phyloP scores from a whole-genome alignment of 2,329 filamentous ascomycete genomes.

The Pseudopithomyces maydicus region DNA sequence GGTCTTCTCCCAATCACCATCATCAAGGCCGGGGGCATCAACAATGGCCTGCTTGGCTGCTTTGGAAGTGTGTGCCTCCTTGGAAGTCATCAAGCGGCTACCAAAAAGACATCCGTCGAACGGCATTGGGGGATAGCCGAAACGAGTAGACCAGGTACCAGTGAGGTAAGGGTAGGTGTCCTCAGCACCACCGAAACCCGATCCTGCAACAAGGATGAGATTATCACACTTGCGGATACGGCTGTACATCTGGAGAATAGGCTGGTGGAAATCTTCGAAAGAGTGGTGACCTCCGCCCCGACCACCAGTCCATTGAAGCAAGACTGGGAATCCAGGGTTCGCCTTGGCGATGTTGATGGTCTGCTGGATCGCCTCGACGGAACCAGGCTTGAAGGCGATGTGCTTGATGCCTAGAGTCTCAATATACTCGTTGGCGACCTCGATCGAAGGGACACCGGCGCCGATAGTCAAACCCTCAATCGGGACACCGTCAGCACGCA shows the following conservation, averaged over 20 bases:
- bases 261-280: slow-evolving; percentile 57
- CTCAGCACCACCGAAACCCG: slow-evolving; percentile 54
- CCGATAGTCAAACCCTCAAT: slow-evolving; percentile 56
- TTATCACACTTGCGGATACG: slow-evolving; percentile 53
- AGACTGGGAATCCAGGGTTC: slow-evolving; percentile 52
- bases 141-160: slow-evolving; percentile 50
- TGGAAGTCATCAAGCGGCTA: slow-evolving; percentile 55
- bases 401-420: slow-evolving; percentile 62
- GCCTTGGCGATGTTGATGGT: slow-evolving; percentile 55
- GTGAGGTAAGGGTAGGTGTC: slow-evolving; percentile 56
- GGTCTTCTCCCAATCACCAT: slow-evolving; percentile 53
- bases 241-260: slow-evolving; percentile 53
- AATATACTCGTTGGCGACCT: slow-evolving; percentile 55
- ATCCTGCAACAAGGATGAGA: slow-evolving; percentile 54
- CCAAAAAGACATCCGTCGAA: slow-evolving; percentile 55
- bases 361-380: slow-evolving; percentile 51
- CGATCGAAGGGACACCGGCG: slow-evolving; percentile 55
- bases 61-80: slow-evolving; percentile 51
- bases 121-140: slow-evolving; percentile 53
- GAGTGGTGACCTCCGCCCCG: slow-evolving; percentile 57
- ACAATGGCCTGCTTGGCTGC: slow-evolving; percentile 53
- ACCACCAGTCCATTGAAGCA: slow-evolving; percentile 57
- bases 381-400: slow-evolving; percentile 56
- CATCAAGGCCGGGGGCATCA: slow-evolving; percentile 49
- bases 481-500: slow-evolving; percentile 53